These are phyloP conservation scores for Epichloe amarillans DNA, from an alignment of 2,329 filamentous ascomycete species.

Conservation along the genomic window DNA sequence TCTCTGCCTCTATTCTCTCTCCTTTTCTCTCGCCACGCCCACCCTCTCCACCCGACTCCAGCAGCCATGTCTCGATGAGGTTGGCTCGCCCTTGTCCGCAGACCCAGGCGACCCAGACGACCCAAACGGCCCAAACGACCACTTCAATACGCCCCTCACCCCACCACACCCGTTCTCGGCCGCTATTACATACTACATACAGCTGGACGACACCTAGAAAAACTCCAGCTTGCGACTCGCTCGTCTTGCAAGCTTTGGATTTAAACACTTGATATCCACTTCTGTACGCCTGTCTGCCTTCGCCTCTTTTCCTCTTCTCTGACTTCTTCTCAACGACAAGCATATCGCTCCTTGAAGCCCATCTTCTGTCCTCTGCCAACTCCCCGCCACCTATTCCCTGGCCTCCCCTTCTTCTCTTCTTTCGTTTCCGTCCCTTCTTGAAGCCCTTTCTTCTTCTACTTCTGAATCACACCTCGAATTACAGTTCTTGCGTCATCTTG, in stretches of 20 bases:
- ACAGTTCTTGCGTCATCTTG: not conserved
- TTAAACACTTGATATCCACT: constrained; percentile 9
- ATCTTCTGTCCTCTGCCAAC: not conserved
- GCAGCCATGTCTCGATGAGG: constrained; percentile 30
- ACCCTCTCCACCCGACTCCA: constrained; percentile 13
- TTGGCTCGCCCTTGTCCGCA: constrained; percentile 26
- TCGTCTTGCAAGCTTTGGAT: not conserved
- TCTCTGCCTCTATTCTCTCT: not conserved
- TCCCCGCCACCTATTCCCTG: not conserved
- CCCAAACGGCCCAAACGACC: not conserved
- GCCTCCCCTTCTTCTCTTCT: not conserved
- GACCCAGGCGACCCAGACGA: constrained; percentile 9
- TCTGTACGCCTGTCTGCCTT: constrained; percentile 12
- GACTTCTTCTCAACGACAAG: not conserved
- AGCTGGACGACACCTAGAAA: constrained; percentile 28
- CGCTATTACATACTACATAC: constrained; percentile 23
- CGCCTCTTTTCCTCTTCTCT: constrained; percentile 10
- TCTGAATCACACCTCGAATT: not conserved
- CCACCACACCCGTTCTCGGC: constrained; percentile 18
- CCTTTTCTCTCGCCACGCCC: not conserved
- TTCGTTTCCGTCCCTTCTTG: constrained; percentile 1
- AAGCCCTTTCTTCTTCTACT: not conserved
- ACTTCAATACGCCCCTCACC: constrained; percentile 19
- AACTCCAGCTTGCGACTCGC: constrained; percentile 20
- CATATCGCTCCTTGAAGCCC: not conserved